Base-by-base conservation (phyloP, 1,139 yeast genomes). In the Magnusiomyces suaveolens region DNA sequence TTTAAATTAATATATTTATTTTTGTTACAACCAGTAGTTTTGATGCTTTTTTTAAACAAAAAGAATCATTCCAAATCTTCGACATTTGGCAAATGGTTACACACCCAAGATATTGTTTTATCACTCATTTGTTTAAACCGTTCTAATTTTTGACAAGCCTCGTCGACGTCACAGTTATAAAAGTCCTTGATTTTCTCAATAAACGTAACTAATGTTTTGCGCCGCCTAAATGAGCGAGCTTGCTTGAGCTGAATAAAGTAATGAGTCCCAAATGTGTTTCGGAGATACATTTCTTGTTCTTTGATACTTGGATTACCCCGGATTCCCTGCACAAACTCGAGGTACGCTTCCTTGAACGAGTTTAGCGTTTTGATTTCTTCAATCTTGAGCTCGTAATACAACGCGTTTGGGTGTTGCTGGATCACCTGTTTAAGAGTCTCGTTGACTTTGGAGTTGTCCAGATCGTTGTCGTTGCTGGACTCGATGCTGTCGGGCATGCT, bases 91-190 rank as follows among this genome's bases (percentile, higher is more conserved):
- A 47, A 36, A 36, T 47, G 50, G 32, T 47, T 47, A 23, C 50
- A 47, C 21, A 47, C 50, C 50, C 50, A 47, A 14, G 50, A 47
- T 32, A 47, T 47, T 10, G 50, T 47, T n/a, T 47, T 47, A 16
- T 47, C 20, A 10, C 21, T 18, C 2, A 3, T 23, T 10, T 33
- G 18, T 33, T 20, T 47, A 47, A 47, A 47, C 3, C 26, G 32
- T 32, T 47, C 50, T 29, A 47, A 36, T 29, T 21, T 29, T 23
- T 33, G 20, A 23, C 50, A 47, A 3, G 50, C 50, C 29, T 32
- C 43, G 21, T 47, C 50, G 2, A 36, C 12, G 2, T 21, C 16
- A 29, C 50, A 47, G 2, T 21, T 16, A 32, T 47, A 25, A 36
- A 23, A 36, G 8, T 33, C 25, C 14, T 36, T 20, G 10, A 47